Percentiles rank a stretch among this genome's conserved stretches.
phyloP scores from a whole-genome alignment of 2,329 filamentous ascomycete genomes.

The Cadophora sp. region DNA sequence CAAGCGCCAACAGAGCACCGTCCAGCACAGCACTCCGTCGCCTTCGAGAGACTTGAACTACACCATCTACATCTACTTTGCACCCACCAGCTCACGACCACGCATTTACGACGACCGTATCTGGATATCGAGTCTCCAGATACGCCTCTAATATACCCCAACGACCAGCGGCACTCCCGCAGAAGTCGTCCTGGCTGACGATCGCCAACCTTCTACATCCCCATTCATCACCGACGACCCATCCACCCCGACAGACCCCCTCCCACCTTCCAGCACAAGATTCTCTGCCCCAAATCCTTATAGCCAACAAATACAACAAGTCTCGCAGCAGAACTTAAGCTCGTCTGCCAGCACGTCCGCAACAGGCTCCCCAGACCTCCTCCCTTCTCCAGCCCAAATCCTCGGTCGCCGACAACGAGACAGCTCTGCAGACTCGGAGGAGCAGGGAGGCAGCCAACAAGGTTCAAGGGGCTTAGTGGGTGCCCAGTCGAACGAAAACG shows the following conservation, averaged over 20 bases:
- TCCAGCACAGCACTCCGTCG: background rate
- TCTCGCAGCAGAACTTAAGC: conserved; percentile 32
- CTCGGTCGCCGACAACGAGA: conserved; percentile 64
- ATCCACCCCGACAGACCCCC: conserved; percentile 61
- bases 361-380: conserved; percentile 34
- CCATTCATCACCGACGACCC: conserved; percentile 73
- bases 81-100: conserved; percentile 19
- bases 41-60: background rate
- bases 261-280: conserved; percentile 55
- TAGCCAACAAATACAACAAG: conserved; percentile 35
- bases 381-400: conserved; percentile 48
- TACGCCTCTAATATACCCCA: conserved; percentile 25
- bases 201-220: conserved; percentile 60
- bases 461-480: conserved; percentile 37
- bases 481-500: conserved; percentile 29
- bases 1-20: conserved; percentile 19
- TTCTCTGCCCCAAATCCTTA: conserved; percentile 50
- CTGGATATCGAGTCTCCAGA: conserved; percentile 28
- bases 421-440: conserved; percentile 48
- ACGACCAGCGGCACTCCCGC: conserved; percentile 54
- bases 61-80: conserved; percentile 22
- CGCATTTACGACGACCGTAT: conserved; percentile 22
- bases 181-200: conserved; percentile 77
- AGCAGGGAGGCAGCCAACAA: conserved; percentile 44
- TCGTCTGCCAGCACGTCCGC: conserved; percentile 36